phyloP scores from a whole-genome alignment of 495 filamentous ascomycete species.

The Aspergillus conjunctus region DNA sequence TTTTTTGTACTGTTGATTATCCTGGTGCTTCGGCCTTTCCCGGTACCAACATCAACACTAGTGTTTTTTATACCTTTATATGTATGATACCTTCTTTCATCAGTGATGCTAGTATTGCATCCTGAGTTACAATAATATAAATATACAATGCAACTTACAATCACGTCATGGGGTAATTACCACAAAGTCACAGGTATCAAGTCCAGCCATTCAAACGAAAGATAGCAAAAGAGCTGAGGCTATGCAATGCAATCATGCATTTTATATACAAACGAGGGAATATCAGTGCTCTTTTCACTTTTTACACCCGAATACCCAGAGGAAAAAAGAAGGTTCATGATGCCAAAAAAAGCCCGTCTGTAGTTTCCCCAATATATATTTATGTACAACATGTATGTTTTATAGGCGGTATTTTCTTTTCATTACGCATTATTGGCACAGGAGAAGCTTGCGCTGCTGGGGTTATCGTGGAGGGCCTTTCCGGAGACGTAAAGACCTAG shows the following conservation, averaged over 20 bases:
- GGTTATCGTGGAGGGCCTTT: slow-evolving; percentile 42
- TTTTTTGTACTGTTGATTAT: no score
- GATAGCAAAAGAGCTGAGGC: no score
- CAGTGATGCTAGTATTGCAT: not conserved
- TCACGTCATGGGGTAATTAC: no score
- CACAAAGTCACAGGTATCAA: no score
- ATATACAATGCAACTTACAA: no score
- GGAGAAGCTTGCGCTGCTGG: slow-evolving; percentile 43
- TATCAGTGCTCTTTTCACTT: not conserved
- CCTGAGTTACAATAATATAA: no score
- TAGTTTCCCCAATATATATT: not conserved
- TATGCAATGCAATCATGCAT: no score
- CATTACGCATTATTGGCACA: slow-evolving; percentile 43
- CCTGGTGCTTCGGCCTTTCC: no score
- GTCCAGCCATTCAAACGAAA: no score
- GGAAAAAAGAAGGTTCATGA: not conserved
- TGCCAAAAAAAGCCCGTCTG: not conserved
- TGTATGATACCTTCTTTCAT: not conserved
- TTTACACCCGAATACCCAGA: not conserved
- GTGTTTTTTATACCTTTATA: not conserved
- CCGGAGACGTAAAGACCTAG: slow-evolving; percentile 49
- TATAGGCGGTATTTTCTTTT: not conserved
- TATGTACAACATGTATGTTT: not conserved
- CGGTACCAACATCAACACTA: not conserved
- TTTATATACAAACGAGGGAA: not conserved